phyloP scores from a whole-genome alignment of 345 rosid genomes.

The Citrus reticulata region DNA sequence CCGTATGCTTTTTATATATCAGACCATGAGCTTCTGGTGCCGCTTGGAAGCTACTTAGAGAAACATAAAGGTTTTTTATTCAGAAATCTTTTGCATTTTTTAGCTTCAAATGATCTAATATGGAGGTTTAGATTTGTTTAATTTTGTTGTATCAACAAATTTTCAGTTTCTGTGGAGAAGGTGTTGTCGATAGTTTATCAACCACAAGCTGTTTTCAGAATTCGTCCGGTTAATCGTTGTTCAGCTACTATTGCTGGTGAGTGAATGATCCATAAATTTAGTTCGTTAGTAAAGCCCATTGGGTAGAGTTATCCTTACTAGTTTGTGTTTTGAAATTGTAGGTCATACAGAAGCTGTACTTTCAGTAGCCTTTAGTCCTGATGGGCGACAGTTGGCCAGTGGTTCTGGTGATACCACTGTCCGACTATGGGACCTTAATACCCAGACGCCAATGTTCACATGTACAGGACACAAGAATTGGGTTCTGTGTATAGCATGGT shows the following conservation, averaged over 20 bases:
- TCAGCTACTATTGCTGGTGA: conserved; percentile 89
- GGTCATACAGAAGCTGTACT: conserved; percentile 93
- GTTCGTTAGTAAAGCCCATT: background rate
- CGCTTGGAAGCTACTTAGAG: conserved; percentile 80
- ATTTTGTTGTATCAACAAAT: background rate
- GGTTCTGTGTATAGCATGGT: conserved; percentile 96
- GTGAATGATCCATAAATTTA: background rate
- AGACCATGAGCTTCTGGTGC: conserved; percentile 78
- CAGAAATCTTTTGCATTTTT: background rate
- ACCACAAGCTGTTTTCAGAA: conserved; percentile 91
- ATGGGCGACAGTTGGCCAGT: conserved; percentile 88
- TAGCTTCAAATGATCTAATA: background rate
- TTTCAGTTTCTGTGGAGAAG: conserved; percentile 94
- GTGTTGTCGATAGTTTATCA: conserved; percentile 87
- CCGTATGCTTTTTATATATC: conserved; percentile 84
- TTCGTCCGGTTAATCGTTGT: conserved; percentile 84
- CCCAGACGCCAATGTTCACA: conserved; percentile 91
- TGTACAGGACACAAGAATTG: conserved; percentile 96
- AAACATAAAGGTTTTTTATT: conserved; percentile 61
- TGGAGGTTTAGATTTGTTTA: too few species aligned
- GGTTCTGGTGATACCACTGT: conserved; percentile 97
- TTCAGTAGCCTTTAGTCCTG: conserved; percentile 92
- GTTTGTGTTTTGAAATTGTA: conserved; percentile 19
- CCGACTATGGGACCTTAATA: conserved; percentile 90
- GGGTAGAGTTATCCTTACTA: background rate